A percentile compares a stretch with the other conserved stretches of the same genome.
These are phyloP conservation scores for Blastocystis sp. DNA, from an alignment of 352 stramenopile genomes.

Conservation along the genomic window DNA sequence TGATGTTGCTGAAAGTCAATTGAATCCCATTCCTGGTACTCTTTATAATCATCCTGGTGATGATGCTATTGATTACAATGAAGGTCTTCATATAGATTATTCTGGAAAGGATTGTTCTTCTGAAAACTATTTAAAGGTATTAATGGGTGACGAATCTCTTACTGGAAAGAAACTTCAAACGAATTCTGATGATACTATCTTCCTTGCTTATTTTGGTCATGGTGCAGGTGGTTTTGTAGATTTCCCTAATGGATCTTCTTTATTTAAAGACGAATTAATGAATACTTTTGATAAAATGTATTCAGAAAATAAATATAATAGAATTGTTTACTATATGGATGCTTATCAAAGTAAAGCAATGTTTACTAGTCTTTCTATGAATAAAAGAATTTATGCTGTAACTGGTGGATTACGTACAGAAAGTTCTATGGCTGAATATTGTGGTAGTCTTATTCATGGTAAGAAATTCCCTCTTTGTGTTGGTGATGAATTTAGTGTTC, in stretches of 20 bases:
- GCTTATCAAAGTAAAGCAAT: conserved; percentile 69
- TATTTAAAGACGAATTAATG: conserved; percentile 54
- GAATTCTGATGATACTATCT: conserved; percentile 60
- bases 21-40: conserved; percentile 11
- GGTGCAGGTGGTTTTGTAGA: too few species aligned
- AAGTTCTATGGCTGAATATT: conserved; percentile 66
- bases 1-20: background rate
- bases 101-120: conserved; percentile 48
- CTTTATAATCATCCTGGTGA: conserved; percentile 24
- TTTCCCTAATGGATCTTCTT: conserved; percentile 54
- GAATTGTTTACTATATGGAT: conserved; percentile 71
- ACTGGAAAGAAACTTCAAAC: conserved; percentile 60
- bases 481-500: conserved; percentile 64
- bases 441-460: conserved; percentile 50
- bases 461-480: conserved; percentile 56
- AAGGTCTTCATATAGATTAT: conserved; percentile 22
- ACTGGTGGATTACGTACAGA: conserved; percentile 63
- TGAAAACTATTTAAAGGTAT: conserved; percentile 61
- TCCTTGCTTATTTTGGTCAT: conserved; percentile 73
- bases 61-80: conserved; percentile 4
- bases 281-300: conserved; percentile 57
- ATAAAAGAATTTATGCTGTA: conserved; percentile 64
- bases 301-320: conserved; percentile 60
- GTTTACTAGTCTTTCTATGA: conserved; percentile 57
- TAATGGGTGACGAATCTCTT: conserved; percentile 54